phyloP scores from a whole-genome alignment of 306 rosid species.

The Begonia loranthoides region DNA sequence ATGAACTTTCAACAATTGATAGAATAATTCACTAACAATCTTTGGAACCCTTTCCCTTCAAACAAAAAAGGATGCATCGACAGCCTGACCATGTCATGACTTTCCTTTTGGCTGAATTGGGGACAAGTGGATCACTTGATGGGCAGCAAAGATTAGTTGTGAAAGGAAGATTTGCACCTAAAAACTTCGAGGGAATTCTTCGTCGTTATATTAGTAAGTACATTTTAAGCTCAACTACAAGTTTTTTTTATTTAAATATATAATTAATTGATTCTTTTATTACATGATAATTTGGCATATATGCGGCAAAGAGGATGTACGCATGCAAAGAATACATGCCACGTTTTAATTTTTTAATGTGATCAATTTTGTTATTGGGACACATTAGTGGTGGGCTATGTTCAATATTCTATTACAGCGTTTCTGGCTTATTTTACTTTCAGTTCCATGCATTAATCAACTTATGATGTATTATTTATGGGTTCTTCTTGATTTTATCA shows the following conservation, averaged over 20 bases:
- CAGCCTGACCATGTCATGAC: not conserved
- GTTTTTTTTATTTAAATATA: not conserved
- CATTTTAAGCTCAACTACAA: not conserved
- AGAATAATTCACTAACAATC: too few relatives aligned
- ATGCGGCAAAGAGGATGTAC: too few relatives aligned
- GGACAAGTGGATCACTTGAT: not conserved
- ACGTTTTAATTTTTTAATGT: too few relatives aligned
- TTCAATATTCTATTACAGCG: too few relatives aligned
- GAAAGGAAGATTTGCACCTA: not conserved
- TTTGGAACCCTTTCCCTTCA: too few relatives aligned
- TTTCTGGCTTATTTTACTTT: too few relatives aligned
- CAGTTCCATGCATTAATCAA: not conserved
- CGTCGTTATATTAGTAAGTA: not conserved
- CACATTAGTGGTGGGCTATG: too few relatives aligned
- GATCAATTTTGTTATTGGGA: too few relatives aligned
- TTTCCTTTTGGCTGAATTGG: not conserved
- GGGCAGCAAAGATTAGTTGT: not conserved
- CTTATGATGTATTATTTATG: not conserved
- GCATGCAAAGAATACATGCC: too few relatives aligned
- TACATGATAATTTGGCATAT: not conserved
- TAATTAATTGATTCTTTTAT: not conserved
- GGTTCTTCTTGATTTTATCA: not conserved
- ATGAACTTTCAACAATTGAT: too few relatives aligned
- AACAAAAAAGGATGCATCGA: not conserved
- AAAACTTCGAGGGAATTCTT: not conserved